Conservation (phyloP, 306 rosid genomes). For the Luffa aegyptiaca region DNA sequence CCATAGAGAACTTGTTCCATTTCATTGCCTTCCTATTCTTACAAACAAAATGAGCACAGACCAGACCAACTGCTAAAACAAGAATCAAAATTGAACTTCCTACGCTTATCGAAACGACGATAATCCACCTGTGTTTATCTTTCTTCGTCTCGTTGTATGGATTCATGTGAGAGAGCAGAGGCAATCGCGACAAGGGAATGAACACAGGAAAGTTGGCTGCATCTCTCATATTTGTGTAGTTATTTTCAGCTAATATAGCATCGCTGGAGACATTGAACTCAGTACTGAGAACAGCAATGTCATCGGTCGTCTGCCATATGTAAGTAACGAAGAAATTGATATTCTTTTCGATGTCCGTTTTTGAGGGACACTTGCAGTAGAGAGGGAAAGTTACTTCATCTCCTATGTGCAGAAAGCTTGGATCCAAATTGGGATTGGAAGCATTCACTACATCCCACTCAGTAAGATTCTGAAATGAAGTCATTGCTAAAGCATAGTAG, state of each 20-base stretch:
- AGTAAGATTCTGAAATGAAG: slow-evolving; percentile 47
- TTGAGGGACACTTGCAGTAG: slow-evolving; percentile 63
- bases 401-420: slow-evolving; percentile 23
- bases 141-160: slow-evolving; percentile 10
- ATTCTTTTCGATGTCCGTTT: slow-evolving; percentile 22
- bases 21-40: slow-evolving; percentile 25
- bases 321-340: slow-evolving; percentile 39
- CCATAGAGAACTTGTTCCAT: slow-evolving; percentile 8
- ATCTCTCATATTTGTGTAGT: slow-evolving; percentile 16
- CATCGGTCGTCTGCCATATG: slow-evolving; percentile 55
- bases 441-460: slow-evolving; percentile 22
- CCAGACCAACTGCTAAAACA: slow-evolving; percentile 11
- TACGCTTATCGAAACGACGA: slow-evolving; percentile 22
- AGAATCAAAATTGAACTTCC: slow-evolving; percentile 28
- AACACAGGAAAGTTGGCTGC: slow-evolving; percentile 37
- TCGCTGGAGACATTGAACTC: slow-evolving; percentile 34
- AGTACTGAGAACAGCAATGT: slow-evolving; percentile 26
- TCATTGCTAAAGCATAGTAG: slow-evolving; percentile 27
- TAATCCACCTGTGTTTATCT: slow-evolving; percentile 7
- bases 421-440: slow-evolving; percentile 35
- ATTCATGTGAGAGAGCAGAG: slow-evolving; percentile 28
- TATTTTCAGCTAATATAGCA: slow-evolving; percentile 36
- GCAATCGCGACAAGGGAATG: slow-evolving; percentile 50
- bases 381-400: slow-evolving; percentile 42
- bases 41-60: slow-evolving; percentile 15